Conservation (phyloP, 352 stramenopile species). For the Peronospora belbahrii region DNA sequence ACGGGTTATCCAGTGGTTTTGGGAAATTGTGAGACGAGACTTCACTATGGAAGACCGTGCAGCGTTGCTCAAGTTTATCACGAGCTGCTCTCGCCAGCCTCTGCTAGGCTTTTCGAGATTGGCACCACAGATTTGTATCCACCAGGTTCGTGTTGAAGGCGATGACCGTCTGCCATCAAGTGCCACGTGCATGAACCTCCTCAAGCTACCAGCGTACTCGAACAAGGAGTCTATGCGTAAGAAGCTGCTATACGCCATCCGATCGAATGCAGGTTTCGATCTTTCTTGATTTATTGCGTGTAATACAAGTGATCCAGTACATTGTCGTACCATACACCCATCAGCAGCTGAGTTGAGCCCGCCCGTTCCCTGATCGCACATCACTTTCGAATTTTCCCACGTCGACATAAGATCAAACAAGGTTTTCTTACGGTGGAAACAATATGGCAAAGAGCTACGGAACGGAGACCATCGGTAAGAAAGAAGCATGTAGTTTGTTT, state of each 20-base stretch:
- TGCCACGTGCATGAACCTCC: conserved; percentile 95
- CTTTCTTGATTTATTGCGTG: conserved; percentile 59
- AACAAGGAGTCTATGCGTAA: conserved; percentile 89
- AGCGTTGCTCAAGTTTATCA: conserved; percentile 94
- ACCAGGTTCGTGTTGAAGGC: conserved; percentile 67
- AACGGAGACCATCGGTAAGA: conserved; percentile 8
- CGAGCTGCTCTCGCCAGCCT: conserved; percentile 86
- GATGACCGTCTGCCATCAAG: conserved; percentile 70
- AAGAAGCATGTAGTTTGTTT: too few species aligned
- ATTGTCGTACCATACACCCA: conserved; percentile 5
- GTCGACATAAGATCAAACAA: conserved; percentile 3
- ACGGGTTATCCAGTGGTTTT: conserved; percentile 65
- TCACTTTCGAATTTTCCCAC: conserved; percentile 11
- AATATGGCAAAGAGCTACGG: conserved; percentile 15
- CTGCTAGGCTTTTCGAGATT: conserved; percentile 92
- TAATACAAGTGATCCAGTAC: background rate
- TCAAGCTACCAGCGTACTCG: conserved; percentile 96
- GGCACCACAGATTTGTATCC: conserved; percentile 92
- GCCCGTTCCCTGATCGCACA: conserved; percentile 8
- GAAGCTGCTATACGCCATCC: conserved; percentile 95
- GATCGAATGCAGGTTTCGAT: conserved; percentile 94
- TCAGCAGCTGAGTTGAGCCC: background rate
- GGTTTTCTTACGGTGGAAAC: too few species aligned
- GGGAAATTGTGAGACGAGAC: conserved; percentile 59
- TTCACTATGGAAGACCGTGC: conserved; percentile 83